phyloP scores from a whole-genome alignment of 108 stramenopile genomes.

The Skeletonema potamos region DNA sequence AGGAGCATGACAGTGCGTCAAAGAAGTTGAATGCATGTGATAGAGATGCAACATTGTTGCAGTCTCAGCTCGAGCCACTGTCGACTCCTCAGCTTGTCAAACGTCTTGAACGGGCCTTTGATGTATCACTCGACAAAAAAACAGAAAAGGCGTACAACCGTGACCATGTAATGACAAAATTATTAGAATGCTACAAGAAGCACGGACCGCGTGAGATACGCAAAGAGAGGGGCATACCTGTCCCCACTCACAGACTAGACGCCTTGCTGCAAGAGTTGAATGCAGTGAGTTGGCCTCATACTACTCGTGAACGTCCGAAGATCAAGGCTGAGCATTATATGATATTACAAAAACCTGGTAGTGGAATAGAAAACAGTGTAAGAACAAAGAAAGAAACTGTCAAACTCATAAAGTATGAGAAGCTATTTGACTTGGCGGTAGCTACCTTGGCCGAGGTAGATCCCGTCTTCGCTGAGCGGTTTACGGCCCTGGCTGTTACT shows the following conservation, averaged over 20 bases:
- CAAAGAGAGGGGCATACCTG: conserved; percentile 19
- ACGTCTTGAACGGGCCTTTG: conserved; percentile 54
- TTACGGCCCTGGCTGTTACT: conserved; percentile 70
- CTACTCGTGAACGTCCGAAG: conserved; percentile 53
- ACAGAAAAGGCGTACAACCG: conserved; percentile 27
- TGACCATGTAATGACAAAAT: conserved; percentile 46
- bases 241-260: conserved; percentile 11
- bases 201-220: conserved; percentile 32
- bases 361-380: conserved; percentile 13
- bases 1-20: background rate
- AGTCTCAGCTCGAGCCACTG: conserved; percentile 64
- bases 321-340: conserved; percentile 66
- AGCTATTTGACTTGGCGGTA: conserved; percentile 56
- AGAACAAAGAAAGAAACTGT: conserved; percentile 47
- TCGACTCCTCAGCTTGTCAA: conserved; percentile 53
- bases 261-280: conserved; percentile 40
- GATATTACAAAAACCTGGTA: conserved; percentile 50
- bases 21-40: conserved; percentile 50
- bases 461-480: conserved; percentile 45
- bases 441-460: conserved; percentile 51
- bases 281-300: conserved; percentile 31
- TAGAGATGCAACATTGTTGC: conserved; percentile 57
- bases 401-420: conserved; percentile 47
- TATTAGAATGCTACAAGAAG: conserved; percentile 47
- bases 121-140: conserved; percentile 32